Evolutionary conservation across 2,329 filamentous ascomycete species (phyloP), one percentile per base, ranked within the genome.

Genomic region (Colletotrichum eleusines): DNA sequence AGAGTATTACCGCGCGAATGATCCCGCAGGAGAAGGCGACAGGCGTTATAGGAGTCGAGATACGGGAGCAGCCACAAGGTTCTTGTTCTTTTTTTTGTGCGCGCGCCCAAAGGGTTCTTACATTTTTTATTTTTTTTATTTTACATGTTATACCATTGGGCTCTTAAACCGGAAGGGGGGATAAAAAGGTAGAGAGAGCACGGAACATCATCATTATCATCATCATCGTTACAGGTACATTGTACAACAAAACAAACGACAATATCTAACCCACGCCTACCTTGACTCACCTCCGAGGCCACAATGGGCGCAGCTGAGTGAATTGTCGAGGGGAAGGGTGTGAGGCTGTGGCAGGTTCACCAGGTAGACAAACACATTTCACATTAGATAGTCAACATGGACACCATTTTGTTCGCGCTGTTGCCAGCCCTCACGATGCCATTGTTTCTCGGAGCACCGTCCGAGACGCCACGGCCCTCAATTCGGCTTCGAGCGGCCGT

Each of bases 81-180:
- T 31, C 7, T 9, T 38, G n/a, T 31, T 35, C 20, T 3, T 55
- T 35, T 67, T 20, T 35, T 67, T 20, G 20, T n/a, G 20, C 6
- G 50, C 5, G 46, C 5, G 18, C n/a, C n/a, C 14, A 1, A 20
- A 48, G n/a, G 58, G 20, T 44, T 44, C 42, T n/a, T 9, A n/a
- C n/a, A n/a, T 18, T 58, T 40, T 40, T 35, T 59, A 59, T n/a
- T 44, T 44, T 20, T n/a, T 9, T n/a, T n/a, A n/a, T 18, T 58
- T 40, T 40, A 28, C 54, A 59, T 53, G 61, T 38, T 44, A 69
- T 59, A 64, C 66, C 61, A 65, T 40, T 23, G 61, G 66, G 61
- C 46, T 35, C 61, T 62, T 35, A 33, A 63, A 58, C 48, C 16
- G 28, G 51, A 1, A n/a, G 2, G 26, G 2, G 26, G 0, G 48